Evolutionary conservation across 306 rosid genomes (phyloP), one percentile per base, ranked within the genome.

Genomic region (Adenanthera pavonina): DNA sequence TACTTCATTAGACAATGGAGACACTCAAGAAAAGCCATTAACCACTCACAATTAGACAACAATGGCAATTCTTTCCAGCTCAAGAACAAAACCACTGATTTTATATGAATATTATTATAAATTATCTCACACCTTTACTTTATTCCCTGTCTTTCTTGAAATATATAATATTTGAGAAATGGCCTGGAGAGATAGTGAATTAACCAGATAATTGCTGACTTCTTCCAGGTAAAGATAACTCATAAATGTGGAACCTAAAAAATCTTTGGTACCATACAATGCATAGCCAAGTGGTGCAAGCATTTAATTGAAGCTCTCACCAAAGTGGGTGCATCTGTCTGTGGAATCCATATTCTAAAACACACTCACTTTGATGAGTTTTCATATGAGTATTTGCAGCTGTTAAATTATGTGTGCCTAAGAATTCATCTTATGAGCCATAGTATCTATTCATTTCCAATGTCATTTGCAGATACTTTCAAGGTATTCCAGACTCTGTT

Each of bases 401-500:
- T 25, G 30, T 56, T 56, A 56, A 56, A n/a, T n/a, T 56, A n/a
- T n/a, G 61, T 19, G 61, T 6, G n/a, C 4, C 46, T 56, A n/a
- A 56, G 61, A 56, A 56, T 56, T n/a, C 5, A 56, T 56, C 33
- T 56, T 56, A 56, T 56, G 33, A 56, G 4, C 33, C 61, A n/a
- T 56, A 7, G 19, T 56, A 56, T 52, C 9, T 1, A 16, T 56
- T 6, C 6, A 56, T 19, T 56, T 56, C 33, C 46, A 5, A 43
- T 73, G 4, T 73, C n/a, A 35, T 79, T 66, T 78, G 82, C 89
- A 91, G 92, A 86, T 91, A 91, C 68, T 89, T 89, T 80, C 95
- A 89, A 78, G 95, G 95, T 16, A 85, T 91, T 53, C 95, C 92
- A 0, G 92, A 91, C 68, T 80, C 87, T n/a, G 89, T 81, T 54